Percentiles rank a stretch among this genome's conserved stretches.
Conservation (phyloP, 192 early-diverging fungal genomes). For the Coemansia sp. region DNA sequence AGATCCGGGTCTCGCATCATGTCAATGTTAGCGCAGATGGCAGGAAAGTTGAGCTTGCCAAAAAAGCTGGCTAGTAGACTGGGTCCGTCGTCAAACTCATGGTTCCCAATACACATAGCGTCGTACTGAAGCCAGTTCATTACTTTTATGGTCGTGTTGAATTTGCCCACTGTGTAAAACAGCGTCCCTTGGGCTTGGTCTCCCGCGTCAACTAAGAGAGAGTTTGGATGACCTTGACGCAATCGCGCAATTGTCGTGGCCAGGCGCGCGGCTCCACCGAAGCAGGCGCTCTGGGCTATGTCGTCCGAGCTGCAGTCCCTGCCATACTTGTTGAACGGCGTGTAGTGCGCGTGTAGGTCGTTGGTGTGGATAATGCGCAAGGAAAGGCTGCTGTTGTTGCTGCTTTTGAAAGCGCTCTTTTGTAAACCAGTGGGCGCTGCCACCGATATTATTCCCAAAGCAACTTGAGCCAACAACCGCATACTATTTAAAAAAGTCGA, state of each 20-base stretch:
- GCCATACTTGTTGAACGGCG: constrained; percentile 55
- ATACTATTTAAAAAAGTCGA: too few relatives aligned
- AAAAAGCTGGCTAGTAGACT: constrained; percentile 54
- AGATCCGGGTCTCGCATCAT: constrained; percentile 47
- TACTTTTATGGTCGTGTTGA: constrained; percentile 49
- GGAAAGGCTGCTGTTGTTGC: neutral
- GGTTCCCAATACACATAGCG: constrained; percentile 60
- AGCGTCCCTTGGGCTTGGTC: constrained; percentile 64
- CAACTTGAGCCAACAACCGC: neutral
- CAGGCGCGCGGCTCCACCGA: constrained; percentile 65
- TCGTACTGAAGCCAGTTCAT: constrained; percentile 70
- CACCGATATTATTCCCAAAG: neutral
- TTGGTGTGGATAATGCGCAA: constrained; percentile 57
- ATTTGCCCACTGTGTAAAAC: constrained; percentile 62
- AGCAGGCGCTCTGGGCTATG: constrained; percentile 40
- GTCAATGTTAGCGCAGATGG: constrained; percentile 71
- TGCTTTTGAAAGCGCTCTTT: neutral
- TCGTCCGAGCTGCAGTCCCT: constrained; percentile 51
- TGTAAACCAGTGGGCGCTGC: neutral
- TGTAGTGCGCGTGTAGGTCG: constrained; percentile 54
- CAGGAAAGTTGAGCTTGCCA: constrained; percentile 60
- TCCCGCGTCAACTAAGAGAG: constrained; percentile 66
- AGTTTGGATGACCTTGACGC: constrained; percentile 52
- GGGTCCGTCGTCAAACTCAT: constrained; percentile 73
- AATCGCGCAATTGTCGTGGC: constrained; percentile 58